Evolutionary conservation across 305 asterid species (phyloP), one percentile per base, ranked within the genome.

Genomic region (Fraxinus latifolia): DNA sequence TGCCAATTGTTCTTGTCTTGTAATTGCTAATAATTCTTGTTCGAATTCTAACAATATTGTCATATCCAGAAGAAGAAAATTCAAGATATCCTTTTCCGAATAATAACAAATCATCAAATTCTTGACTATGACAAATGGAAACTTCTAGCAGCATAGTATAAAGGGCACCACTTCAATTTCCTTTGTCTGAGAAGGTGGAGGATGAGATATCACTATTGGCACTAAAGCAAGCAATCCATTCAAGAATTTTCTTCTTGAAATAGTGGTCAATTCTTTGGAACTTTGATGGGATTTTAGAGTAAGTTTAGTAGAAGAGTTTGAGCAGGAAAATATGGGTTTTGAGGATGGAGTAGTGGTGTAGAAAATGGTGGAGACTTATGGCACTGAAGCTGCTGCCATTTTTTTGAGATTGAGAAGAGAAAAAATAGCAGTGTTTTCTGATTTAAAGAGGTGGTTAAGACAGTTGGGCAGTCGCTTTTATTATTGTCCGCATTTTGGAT

Each of bases 131-230:
- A 58, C 7, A 19, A 53, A 7, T 58, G 68, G 68, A 58, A 19
- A 65, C 33, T 8, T 65, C 2, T 2, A 65, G 34, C 4, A 58
- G 23, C 65, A 53, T n/a, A n/a, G 25, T n/a, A 53, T n/a, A 53
- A 53, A 95, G 14, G 97, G 79, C 4, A 97, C 98, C 58, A 91
- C 97, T 84, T 91, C 97, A 17, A 94, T 89, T 82, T 95, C 98
- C 81, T 90, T 90, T 62, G 99, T 93, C 1, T 75, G 67, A 8
- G 96, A 86, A 33, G 88, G 82, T 2, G 90, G 90, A n/a, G 92
- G 82, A 73, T 94, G 77, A 4, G 83, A 44, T 1, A 84, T 34
- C 14, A 89, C 15, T 4, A 91, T 79, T 44, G 97, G 93, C 82
- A 90, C 76, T 36, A 90, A 60, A 78, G 88, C 87, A 76, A 85